Evolutionary conservation across 176 grass and related monocot species (phyloP).

Genomic region (Saccharum spontaneum): DNA sequence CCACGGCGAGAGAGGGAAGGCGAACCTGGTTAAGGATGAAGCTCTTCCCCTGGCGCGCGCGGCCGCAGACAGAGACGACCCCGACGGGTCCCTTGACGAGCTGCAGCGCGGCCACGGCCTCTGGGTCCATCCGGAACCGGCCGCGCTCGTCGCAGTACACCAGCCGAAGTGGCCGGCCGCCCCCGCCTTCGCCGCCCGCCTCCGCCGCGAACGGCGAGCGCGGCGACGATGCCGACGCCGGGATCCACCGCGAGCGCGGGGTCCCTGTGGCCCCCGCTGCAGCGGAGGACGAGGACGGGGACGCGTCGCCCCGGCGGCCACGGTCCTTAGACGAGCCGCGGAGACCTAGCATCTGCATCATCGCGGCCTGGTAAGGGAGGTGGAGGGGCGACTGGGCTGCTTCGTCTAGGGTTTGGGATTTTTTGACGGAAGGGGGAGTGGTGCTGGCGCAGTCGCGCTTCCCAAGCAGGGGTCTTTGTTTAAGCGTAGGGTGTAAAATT

Average conservation of each 20-base stretch:
- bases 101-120: constrained; percentile 79
- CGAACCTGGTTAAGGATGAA: constrained; percentile 96
- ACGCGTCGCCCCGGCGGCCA: neutral
- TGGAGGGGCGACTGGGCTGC: neutral
- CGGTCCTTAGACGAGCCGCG: constrained; percentile 31
- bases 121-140: constrained; percentile 86
- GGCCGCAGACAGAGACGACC: constrained; percentile 92
- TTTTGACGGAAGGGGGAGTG: neutral
- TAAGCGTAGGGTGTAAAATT: no score
- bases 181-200: constrained; percentile 9
- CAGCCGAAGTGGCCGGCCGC: constrained; percentile 65
- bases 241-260: constrained; percentile 1
- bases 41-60: constrained; percentile 95
- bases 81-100: constrained; percentile 92
- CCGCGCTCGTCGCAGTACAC: constrained; percentile 92
- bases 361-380: constrained; percentile 18
- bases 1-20: no score
- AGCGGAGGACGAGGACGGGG: constrained; percentile 10
- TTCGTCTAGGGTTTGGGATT: constrained; percentile 34
- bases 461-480: neutral
- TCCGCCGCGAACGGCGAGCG: constrained; percentile 22
- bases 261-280: neutral
- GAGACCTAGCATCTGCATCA: constrained; percentile 74
- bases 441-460: neutral
- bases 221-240: constrained; percentile 14